A percentile compares a stretch with the other conserved stretches of the same genome.
phyloP scores from a whole-genome alignment of 371 early-diverging fungal genomes.

The Mucor velutinosus region DNA sequence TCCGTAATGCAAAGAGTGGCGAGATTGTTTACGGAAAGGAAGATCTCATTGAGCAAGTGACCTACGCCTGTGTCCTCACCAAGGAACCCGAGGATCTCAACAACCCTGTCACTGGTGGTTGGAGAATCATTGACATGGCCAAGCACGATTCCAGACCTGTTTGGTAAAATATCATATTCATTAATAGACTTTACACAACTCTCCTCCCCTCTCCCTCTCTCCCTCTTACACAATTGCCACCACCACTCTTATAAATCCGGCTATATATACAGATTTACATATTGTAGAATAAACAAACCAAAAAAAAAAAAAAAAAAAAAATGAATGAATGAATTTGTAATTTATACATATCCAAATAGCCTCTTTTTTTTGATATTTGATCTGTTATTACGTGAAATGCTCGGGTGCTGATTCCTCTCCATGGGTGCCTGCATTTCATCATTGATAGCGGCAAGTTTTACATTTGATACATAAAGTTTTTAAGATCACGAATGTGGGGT shows the following conservation, averaged over 20 bases:
- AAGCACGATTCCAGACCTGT: slow-evolving; percentile 74
- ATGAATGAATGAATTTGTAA: not conserved
- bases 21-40: slow-evolving; percentile 89
- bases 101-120: slow-evolving; percentile 88
- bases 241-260: not conserved
- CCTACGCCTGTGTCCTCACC: slow-evolving; percentile 89
- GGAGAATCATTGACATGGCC: slow-evolving; percentile 91
- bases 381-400: too few relatives aligned
- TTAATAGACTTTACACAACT: not conserved
- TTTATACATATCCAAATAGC: too few relatives aligned
- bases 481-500: too few relatives aligned
- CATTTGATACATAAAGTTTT: too few relatives aligned
- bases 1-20: slow-evolving; percentile 82
- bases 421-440: too few relatives aligned
- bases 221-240: not conserved
- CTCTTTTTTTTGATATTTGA: too few relatives aligned
- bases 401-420: too few relatives aligned
- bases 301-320: not conserved
- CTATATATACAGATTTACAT: not conserved
- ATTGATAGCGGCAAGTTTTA: too few relatives aligned
- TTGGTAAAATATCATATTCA: slow-evolving; percentile 47
- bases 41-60: slow-evolving; percentile 86
- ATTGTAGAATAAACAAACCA: not conserved
- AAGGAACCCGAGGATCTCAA: slow-evolving; percentile 84
- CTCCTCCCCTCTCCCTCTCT: too few relatives aligned